These are phyloP conservation scores for Thozetella sp. DNA, from an alignment of 495 filamentous ascomycete species.

Conservation along the genomic window DNA sequence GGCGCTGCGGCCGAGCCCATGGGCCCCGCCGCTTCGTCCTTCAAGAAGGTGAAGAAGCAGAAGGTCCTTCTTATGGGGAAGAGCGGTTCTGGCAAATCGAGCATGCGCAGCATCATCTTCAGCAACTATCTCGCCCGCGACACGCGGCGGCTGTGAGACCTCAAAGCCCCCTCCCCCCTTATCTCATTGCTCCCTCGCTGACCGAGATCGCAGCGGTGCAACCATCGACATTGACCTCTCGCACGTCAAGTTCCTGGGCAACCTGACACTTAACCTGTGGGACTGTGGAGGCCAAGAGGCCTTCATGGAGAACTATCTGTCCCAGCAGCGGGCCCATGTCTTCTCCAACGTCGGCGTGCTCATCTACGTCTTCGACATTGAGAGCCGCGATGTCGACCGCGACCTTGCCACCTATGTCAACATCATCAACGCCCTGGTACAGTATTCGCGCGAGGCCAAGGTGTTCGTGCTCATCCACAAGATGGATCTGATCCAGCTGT, in stretches of 20 bases:
- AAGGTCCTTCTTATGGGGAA: conserved; percentile 78
- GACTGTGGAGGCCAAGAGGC: conserved; percentile 99
- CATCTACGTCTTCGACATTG: conserved; percentile 99
- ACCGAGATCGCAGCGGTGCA: conserved; percentile 60
- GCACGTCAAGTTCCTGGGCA: conserved; percentile 96
- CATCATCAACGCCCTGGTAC: conserved; percentile 80
- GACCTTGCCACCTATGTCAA: conserved; percentile 87
- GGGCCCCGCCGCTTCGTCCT: not conserved
- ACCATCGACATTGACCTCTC: conserved; percentile 98
- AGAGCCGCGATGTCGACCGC: conserved; percentile 87
- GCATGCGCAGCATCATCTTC: conserved; percentile 98
- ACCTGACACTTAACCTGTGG: conserved; percentile 96
- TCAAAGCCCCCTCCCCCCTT: not conserved
- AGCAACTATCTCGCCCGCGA: conserved; percentile 97
- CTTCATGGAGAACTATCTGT: conserved; percentile 97
- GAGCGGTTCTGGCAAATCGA: conserved; percentile 98
- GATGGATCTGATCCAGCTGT: conserved; percentile 91
- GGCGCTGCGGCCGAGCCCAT: not conserved
- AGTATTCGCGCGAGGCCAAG: conserved; percentile 81
- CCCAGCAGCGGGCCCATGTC: conserved; percentile 90
- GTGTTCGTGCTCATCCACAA: conserved; percentile 97
- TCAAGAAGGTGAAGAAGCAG: conserved; percentile 63
- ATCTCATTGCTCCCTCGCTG: conserved; percentile 1
- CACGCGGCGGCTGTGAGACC: conserved; percentile 72
- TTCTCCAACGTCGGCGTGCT: conserved; percentile 95